Conservation (phyloP, 345 rosid genomes). For the Populus nigra region DNA sequence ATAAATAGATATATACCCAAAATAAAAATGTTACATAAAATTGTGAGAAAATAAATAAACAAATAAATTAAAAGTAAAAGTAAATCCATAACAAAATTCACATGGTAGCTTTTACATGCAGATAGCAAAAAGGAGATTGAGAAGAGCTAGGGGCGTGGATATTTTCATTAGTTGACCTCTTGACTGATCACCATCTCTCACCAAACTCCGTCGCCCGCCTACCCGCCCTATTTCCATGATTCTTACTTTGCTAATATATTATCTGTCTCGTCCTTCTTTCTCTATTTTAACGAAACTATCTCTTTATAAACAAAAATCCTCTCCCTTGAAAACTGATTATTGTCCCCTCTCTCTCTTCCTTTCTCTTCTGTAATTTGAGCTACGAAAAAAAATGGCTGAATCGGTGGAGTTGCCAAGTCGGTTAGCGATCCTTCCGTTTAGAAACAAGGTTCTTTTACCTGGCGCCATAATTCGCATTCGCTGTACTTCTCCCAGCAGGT, state of each 20-base stretch:
- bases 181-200: background rate
- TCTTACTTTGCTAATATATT: background rate
- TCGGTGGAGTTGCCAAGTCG: slow-evolving; percentile 91
- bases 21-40: background rate
- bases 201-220: background rate
- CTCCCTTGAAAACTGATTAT: background rate
- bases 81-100: background rate
- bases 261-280: background rate
- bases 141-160: background rate
- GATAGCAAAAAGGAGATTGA: background rate
- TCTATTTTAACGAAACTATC: background rate
- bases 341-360: background rate
- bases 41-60: background rate
- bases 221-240: background rate
- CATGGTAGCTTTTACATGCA: background rate
- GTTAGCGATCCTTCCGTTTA: slow-evolving; percentile 89
- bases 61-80: background rate
- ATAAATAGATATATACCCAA: background rate
- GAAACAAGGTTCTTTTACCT: slow-evolving; percentile 94
- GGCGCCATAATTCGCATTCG: slow-evolving; percentile 99
- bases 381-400: slow-evolving; percentile 56
- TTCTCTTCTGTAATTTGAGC: background rate
- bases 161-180: background rate
- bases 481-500: slow-evolving; percentile 95
- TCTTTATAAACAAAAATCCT: background rate